Conservation (phyloP, 2,329 filamentous ascomycete genomes). For the Rutstroemia sp. region DNA sequence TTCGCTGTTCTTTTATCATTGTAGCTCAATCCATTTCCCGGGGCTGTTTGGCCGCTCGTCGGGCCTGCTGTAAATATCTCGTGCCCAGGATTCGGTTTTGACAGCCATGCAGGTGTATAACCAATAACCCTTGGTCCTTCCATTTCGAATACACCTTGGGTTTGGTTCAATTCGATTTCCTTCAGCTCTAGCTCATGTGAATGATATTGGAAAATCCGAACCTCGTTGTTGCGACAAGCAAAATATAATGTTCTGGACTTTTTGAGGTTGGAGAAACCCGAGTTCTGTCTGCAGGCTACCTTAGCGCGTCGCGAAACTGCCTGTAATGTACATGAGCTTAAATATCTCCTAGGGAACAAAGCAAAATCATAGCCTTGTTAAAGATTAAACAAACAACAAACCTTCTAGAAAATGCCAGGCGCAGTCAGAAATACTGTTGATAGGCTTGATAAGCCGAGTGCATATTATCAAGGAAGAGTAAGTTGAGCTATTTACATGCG, state of each 20-base stretch:
- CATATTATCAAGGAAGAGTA: conserved; percentile 84
- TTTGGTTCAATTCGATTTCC: conserved; percentile 11
- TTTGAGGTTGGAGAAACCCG: conserved; percentile 11
- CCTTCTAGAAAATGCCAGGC: conserved; percentile 23
- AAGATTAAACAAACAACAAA: conserved; percentile 1
- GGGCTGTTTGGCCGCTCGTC: conserved; percentile 17
- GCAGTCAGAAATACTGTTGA: conserved; percentile 67
- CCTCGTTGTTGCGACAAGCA: conserved; percentile 5
- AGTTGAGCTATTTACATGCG: conserved; percentile 24
- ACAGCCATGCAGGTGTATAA: conserved; percentile 84
- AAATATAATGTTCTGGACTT: conserved; percentile 9
- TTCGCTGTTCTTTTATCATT: conserved; percentile 36
- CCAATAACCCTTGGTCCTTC: conserved; percentile 63
- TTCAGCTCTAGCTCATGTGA: conserved; percentile 7
- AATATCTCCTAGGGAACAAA: conserved; percentile 10
- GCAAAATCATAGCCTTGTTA: conserved; percentile 7
- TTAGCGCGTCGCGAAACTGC: conserved; percentile 18
- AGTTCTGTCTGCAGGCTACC: conserved; percentile 2
- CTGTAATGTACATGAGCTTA: not conserved
- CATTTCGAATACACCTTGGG: conserved; percentile 46
- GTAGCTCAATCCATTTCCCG: conserved; percentile 15
- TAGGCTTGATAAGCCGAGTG: conserved; percentile 85
- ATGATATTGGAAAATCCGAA: conserved; percentile 11
- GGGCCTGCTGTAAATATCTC: conserved; percentile 60
- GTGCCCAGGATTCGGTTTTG: conserved; percentile 67